Conservation (phyloP, 2,329 filamentous ascomycete genomes). For the Cordyceps sp. region DNA sequence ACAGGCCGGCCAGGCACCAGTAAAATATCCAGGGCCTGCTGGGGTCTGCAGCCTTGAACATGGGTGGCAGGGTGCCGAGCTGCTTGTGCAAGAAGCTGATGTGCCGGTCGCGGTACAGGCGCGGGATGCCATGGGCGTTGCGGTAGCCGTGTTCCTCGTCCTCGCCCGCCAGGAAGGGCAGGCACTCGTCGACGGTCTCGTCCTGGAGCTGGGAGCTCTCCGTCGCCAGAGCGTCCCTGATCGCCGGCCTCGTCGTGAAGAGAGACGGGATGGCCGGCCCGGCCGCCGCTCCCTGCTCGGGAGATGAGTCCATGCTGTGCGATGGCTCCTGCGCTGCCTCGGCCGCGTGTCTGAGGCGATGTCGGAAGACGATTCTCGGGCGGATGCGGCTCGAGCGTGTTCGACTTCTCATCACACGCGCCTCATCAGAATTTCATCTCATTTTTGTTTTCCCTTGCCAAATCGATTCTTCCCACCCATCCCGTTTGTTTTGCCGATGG, state of each 20-base stretch:
- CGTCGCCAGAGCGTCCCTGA: constrained; percentile 51
- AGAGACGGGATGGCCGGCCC: constrained; percentile 12
- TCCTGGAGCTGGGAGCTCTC: constrained; percentile 52
- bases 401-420: constrained; percentile 14
- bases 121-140: constrained; percentile 60
- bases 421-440: not conserved
- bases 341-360: constrained; percentile 7
- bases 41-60: constrained; percentile 64
- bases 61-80: constrained; percentile 45
- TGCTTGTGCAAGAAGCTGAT: constrained; percentile 43
- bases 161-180: constrained; percentile 44
- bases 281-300: no score
- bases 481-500: no score
- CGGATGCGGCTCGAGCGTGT: constrained; percentile 11
- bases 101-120: constrained; percentile 49
- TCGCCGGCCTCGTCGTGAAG: constrained; percentile 39
- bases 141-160: constrained; percentile 31
- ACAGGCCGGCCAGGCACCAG: constrained; percentile 69
- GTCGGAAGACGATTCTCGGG: constrained; percentile 16
- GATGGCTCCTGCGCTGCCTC: constrained; percentile 3
- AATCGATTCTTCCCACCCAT: not conserved
- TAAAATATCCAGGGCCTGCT: constrained; percentile 89
- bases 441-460: not conserved
- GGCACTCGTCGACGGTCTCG: constrained; percentile 48
- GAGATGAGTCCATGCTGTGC: constrained; percentile 1